Conservation (phyloP, 192 early-diverging fungal species). For the Podila clonocystis region DNA sequence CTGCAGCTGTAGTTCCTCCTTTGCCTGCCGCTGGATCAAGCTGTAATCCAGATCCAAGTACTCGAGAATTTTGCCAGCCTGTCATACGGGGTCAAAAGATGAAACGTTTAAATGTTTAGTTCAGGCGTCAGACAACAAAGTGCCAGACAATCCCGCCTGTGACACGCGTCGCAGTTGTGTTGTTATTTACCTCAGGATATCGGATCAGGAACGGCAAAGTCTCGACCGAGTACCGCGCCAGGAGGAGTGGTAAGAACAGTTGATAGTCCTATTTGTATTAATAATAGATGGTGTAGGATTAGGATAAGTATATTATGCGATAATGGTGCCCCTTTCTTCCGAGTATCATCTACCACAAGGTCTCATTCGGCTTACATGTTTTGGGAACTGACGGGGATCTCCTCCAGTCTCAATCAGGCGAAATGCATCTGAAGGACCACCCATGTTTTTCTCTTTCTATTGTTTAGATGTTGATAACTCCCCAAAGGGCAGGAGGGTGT, state of each 20-base stretch:
- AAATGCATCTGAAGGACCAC: constrained; percentile 26
- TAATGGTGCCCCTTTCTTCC: not conserved
- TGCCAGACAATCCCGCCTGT: too few species aligned
- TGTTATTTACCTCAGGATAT: constrained; percentile 23
- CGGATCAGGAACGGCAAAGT: constrained; percentile 20
- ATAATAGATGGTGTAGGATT: too few species aligned
- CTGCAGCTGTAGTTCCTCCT: constrained; percentile 39
- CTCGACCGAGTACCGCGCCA: constrained; percentile 20
- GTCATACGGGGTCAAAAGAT: not conserved
- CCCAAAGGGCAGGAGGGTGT: too few species aligned
- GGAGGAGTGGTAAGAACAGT: constrained; percentile 21
- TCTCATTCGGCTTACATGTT: constrained; percentile 5
- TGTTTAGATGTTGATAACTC: too few species aligned
- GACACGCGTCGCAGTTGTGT: not conserved
- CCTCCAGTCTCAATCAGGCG: constrained; percentile 41
- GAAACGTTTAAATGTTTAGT: not conserved
- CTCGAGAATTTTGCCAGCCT: constrained; percentile 18
- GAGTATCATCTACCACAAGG: not conserved
- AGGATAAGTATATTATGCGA: not conserved
- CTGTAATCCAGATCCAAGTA: constrained; percentile 34
- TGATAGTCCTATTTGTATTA: constrained; percentile 28
- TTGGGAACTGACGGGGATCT: constrained; percentile 28
- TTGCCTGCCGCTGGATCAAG: constrained; percentile 41
- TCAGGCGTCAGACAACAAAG: not conserved
- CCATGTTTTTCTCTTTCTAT: not conserved